Conservation (phyloP, 1,139 yeast species). For the Kurtzmaniella quercitrusa region DNA sequence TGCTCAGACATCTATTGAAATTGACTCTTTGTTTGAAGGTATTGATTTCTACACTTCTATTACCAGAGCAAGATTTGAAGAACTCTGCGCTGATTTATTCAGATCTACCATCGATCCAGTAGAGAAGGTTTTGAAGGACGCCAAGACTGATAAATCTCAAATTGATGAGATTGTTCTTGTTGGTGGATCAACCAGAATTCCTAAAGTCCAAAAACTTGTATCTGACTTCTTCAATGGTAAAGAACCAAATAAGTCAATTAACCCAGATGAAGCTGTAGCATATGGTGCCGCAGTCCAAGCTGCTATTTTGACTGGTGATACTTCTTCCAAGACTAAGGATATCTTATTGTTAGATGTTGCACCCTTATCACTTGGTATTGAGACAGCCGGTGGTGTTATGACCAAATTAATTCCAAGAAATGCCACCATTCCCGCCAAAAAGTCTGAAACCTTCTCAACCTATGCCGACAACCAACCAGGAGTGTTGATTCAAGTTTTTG, state of each 20-base stretch:
- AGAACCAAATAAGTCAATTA: slow-evolving; percentile 42
- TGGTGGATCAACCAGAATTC: slow-evolving; percentile 45
- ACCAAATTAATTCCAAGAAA: slow-evolving; percentile 94
- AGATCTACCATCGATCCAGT: slow-evolving; percentile 42
- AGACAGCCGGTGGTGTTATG: slow-evolving; percentile 97
- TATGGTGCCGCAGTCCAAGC: slow-evolving; percentile 46
- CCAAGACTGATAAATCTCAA: slow-evolving; percentile 38
- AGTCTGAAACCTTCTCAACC: slow-evolving; percentile 92
- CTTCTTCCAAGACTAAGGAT: slow-evolving; percentile 73
- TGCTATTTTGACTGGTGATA: slow-evolving; percentile 72
- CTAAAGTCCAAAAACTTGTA: slow-evolving; percentile 41
- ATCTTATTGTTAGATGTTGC: slow-evolving; percentile 85
- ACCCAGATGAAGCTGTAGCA: slow-evolving; percentile 45
- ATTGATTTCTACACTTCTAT: slow-evolving; percentile 39
- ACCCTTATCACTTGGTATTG: slow-evolving; percentile 92
- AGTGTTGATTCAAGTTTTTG: slow-evolving; percentile 89
- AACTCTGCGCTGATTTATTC: slow-evolving; percentile 41
- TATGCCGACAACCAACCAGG: slow-evolving; percentile 97
- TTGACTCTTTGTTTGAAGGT: slow-evolving; percentile 39
- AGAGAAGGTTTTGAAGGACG: slow-evolving; percentile 40
- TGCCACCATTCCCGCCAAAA: slow-evolving; percentile 93
- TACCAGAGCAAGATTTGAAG: slow-evolving; percentile 44
- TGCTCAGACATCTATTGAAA: slow-evolving; percentile 38
- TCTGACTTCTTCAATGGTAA: slow-evolving; percentile 43
- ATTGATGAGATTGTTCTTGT: slow-evolving; percentile 38